Evolutionary conservation across 495 filamentous ascomycete species (phyloP), one percentile per base, ranked within the genome.

Genomic region (Xylaria nigripes): DNA sequence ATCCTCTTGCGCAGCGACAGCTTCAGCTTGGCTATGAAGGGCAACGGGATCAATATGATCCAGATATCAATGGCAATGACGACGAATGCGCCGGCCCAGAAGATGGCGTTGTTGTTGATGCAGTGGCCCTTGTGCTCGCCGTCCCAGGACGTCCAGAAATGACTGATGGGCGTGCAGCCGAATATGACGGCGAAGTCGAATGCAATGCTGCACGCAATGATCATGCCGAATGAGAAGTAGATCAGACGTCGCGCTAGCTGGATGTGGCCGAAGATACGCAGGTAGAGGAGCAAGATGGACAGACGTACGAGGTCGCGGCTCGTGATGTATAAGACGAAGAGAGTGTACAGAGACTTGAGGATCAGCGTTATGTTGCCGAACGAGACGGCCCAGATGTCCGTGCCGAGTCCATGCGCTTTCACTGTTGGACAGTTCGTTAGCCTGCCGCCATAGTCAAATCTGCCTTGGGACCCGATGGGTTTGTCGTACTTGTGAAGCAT

Each of bases 11-110:
- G 19, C 8, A 21, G 16, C 43, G 44, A 36, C 3, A 52, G 19
- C 12, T 57, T 51, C 24, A 57, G 34, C 16, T 42, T 30, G 6
- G 29, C 32, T n/a, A 57, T 48, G 18, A 51, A 52, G 2, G 27
- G 38, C 38, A 46, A 7, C 2, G 49, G 49, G 5, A 83, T 60
- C 9, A 65, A 64, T 43, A 80, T 72, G 38, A 78, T 73, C 51
- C 72, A 56, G 4, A 74, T 24, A 58, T 81, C 77, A 7, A 77
- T 69, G 15, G 73, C 23, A 40, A 81, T 78, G 54, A 75, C 77
- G 22, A 81, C 57, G 1, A 64, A 70, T 0, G 73, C 71, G 43
- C 77, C 72, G 45, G 67, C 65, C 48, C 76, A 73, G 47, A 70
- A 75, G 47, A 78, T 67, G 15, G 67, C 58, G 52, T 76, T 76